phyloP scores from a whole-genome alignment of 2,329 filamentous ascomycete species.

The Talaromyces sp. region DNA sequence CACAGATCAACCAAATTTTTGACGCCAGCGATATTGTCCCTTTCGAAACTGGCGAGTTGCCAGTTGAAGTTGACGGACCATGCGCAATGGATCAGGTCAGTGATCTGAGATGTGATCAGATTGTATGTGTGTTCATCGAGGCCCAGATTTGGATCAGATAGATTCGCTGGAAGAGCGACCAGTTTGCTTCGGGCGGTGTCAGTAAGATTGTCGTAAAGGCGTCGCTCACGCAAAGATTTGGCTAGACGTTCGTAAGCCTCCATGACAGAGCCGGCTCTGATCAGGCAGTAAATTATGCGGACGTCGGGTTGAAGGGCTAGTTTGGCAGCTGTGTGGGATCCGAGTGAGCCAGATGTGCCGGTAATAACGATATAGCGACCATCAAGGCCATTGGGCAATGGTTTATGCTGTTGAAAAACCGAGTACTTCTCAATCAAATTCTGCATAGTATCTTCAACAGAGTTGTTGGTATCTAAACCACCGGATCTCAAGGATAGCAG shows the following conservation, averaged over 20 bases:
- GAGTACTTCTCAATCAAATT: conserved; percentile 48
- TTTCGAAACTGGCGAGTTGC: conserved; percentile 53
- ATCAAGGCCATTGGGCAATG: conserved; percentile 20
- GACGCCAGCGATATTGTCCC: conserved; percentile 51
- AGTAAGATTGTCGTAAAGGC: conserved; percentile 26
- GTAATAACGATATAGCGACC: conserved; percentile 50
- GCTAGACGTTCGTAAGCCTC: conserved; percentile 46
- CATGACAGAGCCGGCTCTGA: conserved; percentile 46
- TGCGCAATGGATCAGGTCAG: conserved; percentile 56
- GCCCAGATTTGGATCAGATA: conserved; percentile 50
- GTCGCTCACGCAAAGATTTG: conserved; percentile 42
- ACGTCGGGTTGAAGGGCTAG: conserved; percentile 37
- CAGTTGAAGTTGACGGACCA: conserved; percentile 65
- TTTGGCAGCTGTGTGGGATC: conserved; percentile 54
- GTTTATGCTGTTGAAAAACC: conserved; percentile 28
- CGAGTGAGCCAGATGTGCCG: conserved; percentile 63
- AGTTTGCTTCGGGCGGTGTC: conserved; percentile 36
- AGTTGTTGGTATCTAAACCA: conserved; percentile 22
- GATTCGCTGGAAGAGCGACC: conserved; percentile 46
- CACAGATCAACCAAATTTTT: conserved; percentile 42
- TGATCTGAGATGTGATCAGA: neutral
- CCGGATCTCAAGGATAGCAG: conserved; percentile 45
- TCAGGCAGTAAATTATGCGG: conserved; percentile 53
- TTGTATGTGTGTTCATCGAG: conserved; percentile 31
- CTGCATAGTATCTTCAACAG: conserved; percentile 44